A percentile compares a stretch with the other conserved stretches of the same genome.
phyloP scores from a whole-genome alignment of 2,329 filamentous ascomycete genomes.

The Ciborinia camelliae region DNA sequence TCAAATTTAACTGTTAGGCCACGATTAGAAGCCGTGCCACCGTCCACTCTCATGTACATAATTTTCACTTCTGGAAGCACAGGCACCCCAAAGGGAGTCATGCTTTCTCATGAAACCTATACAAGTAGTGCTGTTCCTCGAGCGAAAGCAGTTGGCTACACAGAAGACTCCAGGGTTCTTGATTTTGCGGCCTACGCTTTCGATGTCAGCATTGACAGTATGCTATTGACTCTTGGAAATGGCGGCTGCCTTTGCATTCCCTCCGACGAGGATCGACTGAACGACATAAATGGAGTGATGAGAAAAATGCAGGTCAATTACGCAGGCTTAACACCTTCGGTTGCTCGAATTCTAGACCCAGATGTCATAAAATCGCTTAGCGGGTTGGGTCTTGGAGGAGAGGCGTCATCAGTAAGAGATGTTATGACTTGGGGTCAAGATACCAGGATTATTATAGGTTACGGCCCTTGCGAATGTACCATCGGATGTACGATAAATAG shows the following conservation, averaged over 20 bases:
- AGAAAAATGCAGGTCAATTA: constrained; percentile 28
- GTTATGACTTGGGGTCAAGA: constrained; percentile 40
- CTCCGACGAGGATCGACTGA: constrained; percentile 40
- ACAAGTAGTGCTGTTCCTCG: constrained; percentile 17
- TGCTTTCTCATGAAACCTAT: constrained; percentile 28
- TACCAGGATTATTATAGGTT: constrained; percentile 43
- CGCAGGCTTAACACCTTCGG: constrained; percentile 34
- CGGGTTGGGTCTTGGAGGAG: constrained; percentile 32
- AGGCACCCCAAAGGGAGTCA: constrained; percentile 31
- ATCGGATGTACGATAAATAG: constrained; percentile 19
- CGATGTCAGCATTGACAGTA: constrained; percentile 38
- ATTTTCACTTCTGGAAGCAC: constrained; percentile 38
- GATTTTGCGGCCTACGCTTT: constrained; percentile 40
- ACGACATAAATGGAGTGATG: constrained; percentile 39
- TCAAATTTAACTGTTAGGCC: not conserved
- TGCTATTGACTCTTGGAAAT: constrained; percentile 39
- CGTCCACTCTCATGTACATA: constrained; percentile 22
- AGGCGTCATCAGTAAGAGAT: constrained; percentile 40
- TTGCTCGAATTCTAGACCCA: constrained; percentile 31
- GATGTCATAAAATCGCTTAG: constrained; percentile 29
- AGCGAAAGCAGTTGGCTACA: constrained; percentile 19
- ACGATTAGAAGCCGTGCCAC: constrained; percentile 10
- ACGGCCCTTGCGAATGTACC: constrained; percentile 39
- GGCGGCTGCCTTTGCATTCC: constrained; percentile 44
- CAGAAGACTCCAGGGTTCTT: constrained; percentile 24